These are phyloP conservation scores for Simplicillium sp. DNA, from an alignment of 2,329 filamentous ascomycete species.

Conservation along the genomic window DNA sequence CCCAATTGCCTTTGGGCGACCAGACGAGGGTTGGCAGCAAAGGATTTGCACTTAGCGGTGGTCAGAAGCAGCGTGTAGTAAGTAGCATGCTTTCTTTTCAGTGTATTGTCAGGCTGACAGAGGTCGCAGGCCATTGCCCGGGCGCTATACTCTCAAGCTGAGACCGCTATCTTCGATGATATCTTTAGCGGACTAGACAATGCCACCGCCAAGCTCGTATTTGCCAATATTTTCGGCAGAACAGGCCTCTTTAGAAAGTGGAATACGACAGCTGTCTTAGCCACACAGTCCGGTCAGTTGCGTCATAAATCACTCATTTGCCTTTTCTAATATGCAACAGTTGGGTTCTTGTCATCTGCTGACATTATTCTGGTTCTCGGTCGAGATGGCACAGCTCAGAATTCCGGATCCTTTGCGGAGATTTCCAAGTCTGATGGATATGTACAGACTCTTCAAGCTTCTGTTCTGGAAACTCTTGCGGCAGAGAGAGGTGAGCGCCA, in stretches of 20 bases:
- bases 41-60: constrained; percentile 34
- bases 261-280: constrained; percentile 25
- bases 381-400: background rate
- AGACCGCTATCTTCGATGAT: constrained; percentile 25
- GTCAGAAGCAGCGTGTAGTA: constrained; percentile 33
- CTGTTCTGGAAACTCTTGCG: too few relatives aligned
- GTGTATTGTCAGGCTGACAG: too few relatives aligned
- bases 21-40: constrained; percentile 32
- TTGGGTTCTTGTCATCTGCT: constrained; percentile 16
- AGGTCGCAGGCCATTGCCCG: constrained; percentile 23
- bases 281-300: constrained; percentile 20
- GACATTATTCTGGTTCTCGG: constrained; percentile 9
- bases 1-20: constrained; percentile 23
- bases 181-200: constrained; percentile 27
- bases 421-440: constrained; percentile 8
- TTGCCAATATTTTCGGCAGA: constrained; percentile 16
- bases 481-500: too few relatives aligned
- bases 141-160: constrained; percentile 23
- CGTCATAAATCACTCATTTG: background rate
- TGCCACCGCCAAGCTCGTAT: constrained; percentile 20
- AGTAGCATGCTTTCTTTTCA: constrained; percentile 5
- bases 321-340: constrained; percentile 12
- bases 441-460: background rate
- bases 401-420: background rate
- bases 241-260: constrained; percentile 16